Percentiles rank a stretch among this genome's conserved stretches.
phyloP scores from a whole-genome alignment of 148 eudicot genomes.

The Tetragonia tetragonoides region DNA sequence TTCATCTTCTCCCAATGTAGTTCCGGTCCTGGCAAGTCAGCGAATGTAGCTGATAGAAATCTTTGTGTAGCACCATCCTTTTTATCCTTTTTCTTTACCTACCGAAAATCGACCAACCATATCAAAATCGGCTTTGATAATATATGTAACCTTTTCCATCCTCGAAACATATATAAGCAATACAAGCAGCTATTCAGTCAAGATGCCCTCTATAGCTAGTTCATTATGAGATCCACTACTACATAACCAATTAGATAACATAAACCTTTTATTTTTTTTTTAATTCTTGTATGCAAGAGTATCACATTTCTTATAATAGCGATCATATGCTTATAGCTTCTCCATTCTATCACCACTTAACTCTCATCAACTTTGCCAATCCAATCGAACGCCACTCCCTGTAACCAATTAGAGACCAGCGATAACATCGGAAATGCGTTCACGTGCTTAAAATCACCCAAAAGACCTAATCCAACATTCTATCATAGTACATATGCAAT shows the following conservation, averaged over 20 bases:
- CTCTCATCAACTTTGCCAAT: background rate
- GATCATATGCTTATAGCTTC: background rate
- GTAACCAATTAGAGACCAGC: no score
- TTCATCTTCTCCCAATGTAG: conserved; percentile 88
- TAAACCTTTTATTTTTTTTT: no score
- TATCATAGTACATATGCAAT: no score
- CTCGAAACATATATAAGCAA: background rate
- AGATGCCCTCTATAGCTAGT: background rate
- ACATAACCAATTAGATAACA: background rate
- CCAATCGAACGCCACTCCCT: no score
- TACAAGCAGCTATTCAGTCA: background rate
- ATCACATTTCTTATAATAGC: background rate
- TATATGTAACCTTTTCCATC: background rate
- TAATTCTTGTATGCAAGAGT: background rate
- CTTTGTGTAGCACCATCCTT: conserved; percentile 37
- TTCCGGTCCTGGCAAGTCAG: conserved; percentile 82
- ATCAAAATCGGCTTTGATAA: conserved; percentile 4
- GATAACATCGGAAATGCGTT: no score
- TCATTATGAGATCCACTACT: background rate
- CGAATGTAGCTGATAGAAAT: conserved; percentile 75
- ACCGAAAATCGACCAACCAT: background rate
- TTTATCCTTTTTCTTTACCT: conserved; percentile 33
- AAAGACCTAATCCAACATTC: background rate
- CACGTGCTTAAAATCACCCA: background rate
- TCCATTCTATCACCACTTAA: background rate